Conservation (phyloP, 2,329 filamentous ascomycete genomes). For the Alternaria postmessia region DNA sequence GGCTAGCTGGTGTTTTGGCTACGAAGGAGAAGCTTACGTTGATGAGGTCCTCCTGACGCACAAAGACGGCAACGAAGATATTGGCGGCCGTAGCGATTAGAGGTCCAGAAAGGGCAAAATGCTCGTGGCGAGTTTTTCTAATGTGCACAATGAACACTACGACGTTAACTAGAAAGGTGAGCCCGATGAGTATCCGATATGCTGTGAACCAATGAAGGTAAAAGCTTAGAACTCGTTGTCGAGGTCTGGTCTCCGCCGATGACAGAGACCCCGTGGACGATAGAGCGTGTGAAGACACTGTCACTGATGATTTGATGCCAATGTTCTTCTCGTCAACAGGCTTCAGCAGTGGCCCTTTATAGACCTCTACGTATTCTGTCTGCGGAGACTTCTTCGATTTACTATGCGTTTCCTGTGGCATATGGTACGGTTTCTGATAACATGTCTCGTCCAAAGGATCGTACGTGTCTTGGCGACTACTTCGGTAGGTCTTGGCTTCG, state of each 20-base stretch:
- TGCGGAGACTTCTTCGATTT: background rate
- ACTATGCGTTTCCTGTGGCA: background rate
- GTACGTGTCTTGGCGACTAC: background rate
- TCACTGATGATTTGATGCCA: background rate
- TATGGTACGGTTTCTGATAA: background rate
- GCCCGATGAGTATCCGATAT: conserved; percentile 25
- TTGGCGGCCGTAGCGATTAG: conserved; percentile 47
- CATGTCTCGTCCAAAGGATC: background rate
- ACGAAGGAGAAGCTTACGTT: conserved; percentile 39
- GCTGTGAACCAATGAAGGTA: conserved; percentile 28
- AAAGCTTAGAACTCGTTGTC: conserved; percentile 4
- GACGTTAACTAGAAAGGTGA: conserved; percentile 20
- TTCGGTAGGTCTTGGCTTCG: background rate
- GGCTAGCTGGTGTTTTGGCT: conserved; percentile 35
- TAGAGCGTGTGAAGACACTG: background rate
- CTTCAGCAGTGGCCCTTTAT: background rate
- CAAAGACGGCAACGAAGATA: conserved; percentile 39
- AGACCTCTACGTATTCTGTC: background rate
- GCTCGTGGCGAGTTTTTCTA: background rate
- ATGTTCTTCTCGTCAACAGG: background rate
- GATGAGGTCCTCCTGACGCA: conserved; percentile 47
- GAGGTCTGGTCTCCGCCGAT: background rate
- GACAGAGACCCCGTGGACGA: background rate
- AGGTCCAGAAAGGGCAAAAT: background rate
- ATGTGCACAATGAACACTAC: background rate